Evolutionary conservation across 106 monocot genomes (phyloP), one percentile per base, ranked within the genome.

Genomic region (Amphibolis antarctica): DNA sequence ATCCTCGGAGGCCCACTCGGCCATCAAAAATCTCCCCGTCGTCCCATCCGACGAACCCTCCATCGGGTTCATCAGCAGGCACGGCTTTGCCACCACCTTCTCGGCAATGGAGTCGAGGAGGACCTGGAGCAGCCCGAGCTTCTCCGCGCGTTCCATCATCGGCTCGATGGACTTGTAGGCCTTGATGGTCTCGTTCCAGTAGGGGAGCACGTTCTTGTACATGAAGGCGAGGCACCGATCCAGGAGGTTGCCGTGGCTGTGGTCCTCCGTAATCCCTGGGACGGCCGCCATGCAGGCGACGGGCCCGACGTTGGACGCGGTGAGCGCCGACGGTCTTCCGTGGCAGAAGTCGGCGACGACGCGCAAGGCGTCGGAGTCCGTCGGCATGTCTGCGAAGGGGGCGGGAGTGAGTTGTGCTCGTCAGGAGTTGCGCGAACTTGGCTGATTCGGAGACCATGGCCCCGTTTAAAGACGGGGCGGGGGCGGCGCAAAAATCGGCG

Each of bases 141-240:
- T n/a, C 19, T 13, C 26, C 0, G 81, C 65, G 25, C 24, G 24
- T 18, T 65, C 57, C 9, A 77, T 24, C 4, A 70, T 21, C 19
- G 69, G 60, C 20, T 29, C 61, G 55, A 60, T 22, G 25, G 56
- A 12, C n/a, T 30, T 53, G 45, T 77, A 26, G 17, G 74, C 73
- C 30, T 45, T 36, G 56, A 82, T 21, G 66, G 81, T 77, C 31
- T 73, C 60, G 58, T 74, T 77, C 81, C 81, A 82, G 60, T 71
- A 27, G 9, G 73, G 77, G 18, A 82, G 81, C 27, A 82, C 52
- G 13, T 56, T 30, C 14, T 49, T 12, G 49, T 52, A 44, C 28
- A 77, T 46, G 70, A 60, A 82, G 53, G 68, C 20, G 56, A 74
- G 10, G 20, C 69, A 22, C n/a, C 20, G 19, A 18, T 36, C 31